phyloP scores from a whole-genome alignment of 805 yeast genomes.

The Metschnikowia orientalis region DNA sequence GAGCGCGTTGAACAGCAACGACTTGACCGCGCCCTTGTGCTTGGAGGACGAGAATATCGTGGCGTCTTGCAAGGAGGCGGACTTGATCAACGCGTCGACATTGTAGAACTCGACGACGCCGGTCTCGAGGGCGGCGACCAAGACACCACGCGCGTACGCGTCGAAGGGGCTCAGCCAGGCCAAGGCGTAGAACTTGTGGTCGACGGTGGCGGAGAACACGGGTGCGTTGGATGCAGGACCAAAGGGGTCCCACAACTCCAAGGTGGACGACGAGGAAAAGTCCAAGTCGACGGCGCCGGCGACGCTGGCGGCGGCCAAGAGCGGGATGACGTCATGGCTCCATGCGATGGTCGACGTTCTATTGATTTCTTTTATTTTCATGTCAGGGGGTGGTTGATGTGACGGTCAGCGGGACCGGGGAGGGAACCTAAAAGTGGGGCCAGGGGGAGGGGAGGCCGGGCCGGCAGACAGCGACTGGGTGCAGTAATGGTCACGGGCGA shows the following conservation, averaged over 20 bases:
- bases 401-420: no score
- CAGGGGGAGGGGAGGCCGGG: no score
- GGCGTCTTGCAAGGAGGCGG: conserved; percentile 37
- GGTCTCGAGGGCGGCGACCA: conserved; percentile 88
- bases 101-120: conserved; percentile 81
- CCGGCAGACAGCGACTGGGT: no score
- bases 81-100: conserved; percentile 44
- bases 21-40: conserved; percentile 67
- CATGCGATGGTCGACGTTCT: conserved; percentile 95
- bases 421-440: no score
- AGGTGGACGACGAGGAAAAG: conserved; percentile 71
- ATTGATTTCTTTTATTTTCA: conserved; percentile 72
- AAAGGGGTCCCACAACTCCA: conserved; percentile 76
- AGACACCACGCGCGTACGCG: conserved; percentile 45
- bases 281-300: conserved; percentile 92
- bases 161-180: conserved; percentile 72
- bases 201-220: conserved; percentile 33
- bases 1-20: conserved; percentile 72
- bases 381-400: conserved; percentile 5
- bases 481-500: no score
- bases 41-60: conserved; percentile 48
- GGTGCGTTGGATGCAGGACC: conserved; percentile 31
- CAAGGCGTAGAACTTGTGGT: conserved; percentile 59
- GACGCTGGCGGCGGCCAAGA: conserved; percentile 86
- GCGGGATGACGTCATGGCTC: conserved; percentile 74